These are phyloP conservation scores for Selaginella tamariscina DNA, from an alignment of 75 land plant species.

Conservation along the genomic window DNA sequence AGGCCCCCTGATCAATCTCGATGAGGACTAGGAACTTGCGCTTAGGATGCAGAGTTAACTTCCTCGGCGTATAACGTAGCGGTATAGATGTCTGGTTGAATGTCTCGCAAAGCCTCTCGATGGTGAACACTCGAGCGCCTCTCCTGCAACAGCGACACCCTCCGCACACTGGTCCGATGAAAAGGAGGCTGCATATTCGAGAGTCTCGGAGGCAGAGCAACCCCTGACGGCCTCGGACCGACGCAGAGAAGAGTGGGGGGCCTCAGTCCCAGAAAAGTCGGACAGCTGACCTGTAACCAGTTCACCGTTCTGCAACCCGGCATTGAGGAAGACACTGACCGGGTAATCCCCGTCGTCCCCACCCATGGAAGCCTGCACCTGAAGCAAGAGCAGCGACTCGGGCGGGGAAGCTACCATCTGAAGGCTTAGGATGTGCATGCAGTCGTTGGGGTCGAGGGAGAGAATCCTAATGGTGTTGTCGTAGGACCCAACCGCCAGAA, in stretches of 20 bases:
- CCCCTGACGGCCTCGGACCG: conserved; percentile 70
- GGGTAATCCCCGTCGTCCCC: conserved; percentile 98
- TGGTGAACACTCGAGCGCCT: conserved; percentile 85
- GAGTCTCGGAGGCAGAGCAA: conserved; percentile 67
- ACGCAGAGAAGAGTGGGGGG: conserved; percentile 84
- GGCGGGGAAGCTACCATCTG: conserved; percentile 86
- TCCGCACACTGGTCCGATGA: conserved; percentile 96
- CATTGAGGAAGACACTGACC: conserved; percentile 93
- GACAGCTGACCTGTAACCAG: conserved; percentile 89
- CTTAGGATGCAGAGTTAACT: conserved; percentile 84
- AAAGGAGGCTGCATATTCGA: conserved; percentile 93
- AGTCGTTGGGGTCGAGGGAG: conserved; percentile 95
- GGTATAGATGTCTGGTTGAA: conserved; percentile 88
- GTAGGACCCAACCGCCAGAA: conserved; percentile 94
- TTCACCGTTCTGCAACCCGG: conserved; percentile 87
- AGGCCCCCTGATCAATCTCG: conserved; percentile 96
- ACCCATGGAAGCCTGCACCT: conserved; percentile 83
- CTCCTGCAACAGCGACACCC: conserved; percentile 94
- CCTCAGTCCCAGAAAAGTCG: conserved; percentile 84
- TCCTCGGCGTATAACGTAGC: conserved; percentile 86
- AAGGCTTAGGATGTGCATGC: conserved; percentile 88
- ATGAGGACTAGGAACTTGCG: conserved; percentile 56
- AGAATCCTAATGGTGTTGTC: conserved; percentile 81
- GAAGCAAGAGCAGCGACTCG: conserved; percentile 92
- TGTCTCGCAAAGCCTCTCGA: conserved; percentile 93